Evolutionary conservation across 1,139 yeast species (phyloP).

Genomic region (Saccharomyces hybrid): DNA sequence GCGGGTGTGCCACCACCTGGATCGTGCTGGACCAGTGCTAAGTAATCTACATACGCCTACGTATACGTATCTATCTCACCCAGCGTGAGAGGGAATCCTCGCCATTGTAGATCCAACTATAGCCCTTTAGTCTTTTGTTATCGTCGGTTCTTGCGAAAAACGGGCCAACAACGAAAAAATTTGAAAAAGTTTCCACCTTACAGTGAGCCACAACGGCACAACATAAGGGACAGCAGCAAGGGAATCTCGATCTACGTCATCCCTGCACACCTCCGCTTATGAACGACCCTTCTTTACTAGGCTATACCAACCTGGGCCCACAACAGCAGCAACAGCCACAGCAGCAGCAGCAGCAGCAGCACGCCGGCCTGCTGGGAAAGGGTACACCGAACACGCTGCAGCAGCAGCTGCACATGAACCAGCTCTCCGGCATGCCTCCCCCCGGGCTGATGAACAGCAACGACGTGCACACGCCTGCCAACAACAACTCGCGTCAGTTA

Average conservation of each 20-base stretch:
- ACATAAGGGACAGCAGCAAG: neutral
- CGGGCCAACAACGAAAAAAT: neutral
- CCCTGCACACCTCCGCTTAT: slow-evolving; percentile 4
- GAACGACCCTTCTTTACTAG: slow-evolving; percentile 14
- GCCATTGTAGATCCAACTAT: neutral
- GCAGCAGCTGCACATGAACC: slow-evolving; percentile 12
- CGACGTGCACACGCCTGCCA: neutral
- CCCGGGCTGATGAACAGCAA: slow-evolving; percentile 14
- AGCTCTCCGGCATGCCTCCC: slow-evolving; percentile 9
- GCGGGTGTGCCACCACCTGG: slow-evolving; percentile 33
- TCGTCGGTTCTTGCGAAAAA: neutral
- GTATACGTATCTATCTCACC: neutral
- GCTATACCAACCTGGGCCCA: slow-evolving; percentile 7
- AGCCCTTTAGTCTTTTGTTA: neutral
- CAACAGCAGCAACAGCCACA: slow-evolving; percentile 10
- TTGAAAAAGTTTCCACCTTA: neutral
- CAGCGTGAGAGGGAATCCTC: neutral
- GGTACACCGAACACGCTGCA: slow-evolving; percentile 14
- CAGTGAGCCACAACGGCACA: neutral
- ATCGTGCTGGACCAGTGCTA: slow-evolving; percentile 7
- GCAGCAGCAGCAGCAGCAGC: slow-evolving; percentile 10
- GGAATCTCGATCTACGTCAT: neutral
- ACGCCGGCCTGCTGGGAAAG: slow-evolving; percentile 8
- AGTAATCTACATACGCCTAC: neutral
- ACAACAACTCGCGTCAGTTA: slow-evolving; percentile 13